These are phyloP conservation scores for Mycena rebaudengoi DNA, from an alignment of 768 basidiomycete genomes.

Conservation along the genomic window DNA sequence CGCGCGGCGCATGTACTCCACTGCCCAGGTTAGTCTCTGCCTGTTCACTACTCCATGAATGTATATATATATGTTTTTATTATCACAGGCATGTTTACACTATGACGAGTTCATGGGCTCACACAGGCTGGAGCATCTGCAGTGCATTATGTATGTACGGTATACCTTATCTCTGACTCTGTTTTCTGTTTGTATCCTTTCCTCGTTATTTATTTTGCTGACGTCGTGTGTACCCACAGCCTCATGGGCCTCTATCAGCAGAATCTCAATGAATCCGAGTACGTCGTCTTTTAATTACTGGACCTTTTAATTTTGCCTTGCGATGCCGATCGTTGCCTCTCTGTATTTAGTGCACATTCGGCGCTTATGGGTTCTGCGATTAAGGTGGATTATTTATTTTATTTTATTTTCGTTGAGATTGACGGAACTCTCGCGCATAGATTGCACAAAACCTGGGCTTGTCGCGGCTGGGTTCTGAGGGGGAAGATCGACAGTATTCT, in stretches of 20 bases:
- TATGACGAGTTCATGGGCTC: conserved; percentile 34
- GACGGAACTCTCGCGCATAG: too few species aligned
- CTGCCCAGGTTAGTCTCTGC: conserved; percentile 31
- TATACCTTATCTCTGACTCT: too few species aligned
- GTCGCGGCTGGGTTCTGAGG: conserved; percentile 36
- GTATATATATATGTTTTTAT: too few species aligned
- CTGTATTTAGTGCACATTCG: conserved; percentile 34
- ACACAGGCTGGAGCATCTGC: conserved; percentile 35
- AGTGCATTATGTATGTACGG: conserved; percentile 33
- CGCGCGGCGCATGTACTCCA: conserved; percentile 32
- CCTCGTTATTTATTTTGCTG: background rate
- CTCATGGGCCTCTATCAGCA: conserved; percentile 40
- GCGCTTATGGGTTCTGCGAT: conserved; percentile 36
- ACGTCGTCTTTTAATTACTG: background rate
- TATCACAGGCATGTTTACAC: conserved; percentile 35
- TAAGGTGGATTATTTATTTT: too few species aligned
- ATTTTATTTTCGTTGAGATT: too few species aligned
- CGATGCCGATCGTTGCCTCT: too few species aligned
- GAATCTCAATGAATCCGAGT: conserved; percentile 38
- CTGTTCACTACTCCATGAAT: too few species aligned
- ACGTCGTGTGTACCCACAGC: conserved; percentile 2
- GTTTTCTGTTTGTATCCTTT: background rate
- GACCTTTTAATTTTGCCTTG: background rate
- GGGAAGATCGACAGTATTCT: conserved; percentile 28
- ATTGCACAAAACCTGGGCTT: conserved; percentile 38